Evolutionary conservation across 2,329 filamentous ascomycete genomes (phyloP).

Genomic region (Exophiala aquamarina): DNA sequence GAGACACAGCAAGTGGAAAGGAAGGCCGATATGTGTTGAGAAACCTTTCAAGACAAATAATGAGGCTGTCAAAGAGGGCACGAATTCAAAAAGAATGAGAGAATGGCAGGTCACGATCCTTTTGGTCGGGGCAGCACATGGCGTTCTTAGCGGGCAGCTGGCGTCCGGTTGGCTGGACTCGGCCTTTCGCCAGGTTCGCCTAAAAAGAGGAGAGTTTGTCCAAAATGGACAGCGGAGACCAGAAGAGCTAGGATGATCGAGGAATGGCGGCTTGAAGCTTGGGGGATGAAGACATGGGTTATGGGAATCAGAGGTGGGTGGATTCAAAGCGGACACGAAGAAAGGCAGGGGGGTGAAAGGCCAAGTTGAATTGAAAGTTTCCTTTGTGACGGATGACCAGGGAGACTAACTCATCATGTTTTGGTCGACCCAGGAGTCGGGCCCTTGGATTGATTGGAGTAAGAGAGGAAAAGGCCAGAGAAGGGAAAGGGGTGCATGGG

Average conservation of each 20-base stretch:
- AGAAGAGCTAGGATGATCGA: slow-evolving; percentile 22
- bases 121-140: slow-evolving; percentile 30
- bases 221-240: slow-evolving; percentile 24
- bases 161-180: slow-evolving; percentile 33
- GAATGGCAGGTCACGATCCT: slow-evolving; percentile 24
- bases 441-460: slow-evolving; percentile 1
- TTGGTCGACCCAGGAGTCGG: not conserved
- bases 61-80: slow-evolving; percentile 23
- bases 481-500: no score
- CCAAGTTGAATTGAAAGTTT: not conserved
- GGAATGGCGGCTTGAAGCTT: slow-evolving; percentile 17
- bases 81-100: slow-evolving; percentile 27
- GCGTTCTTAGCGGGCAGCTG: slow-evolving; percentile 31
- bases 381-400: not conserved
- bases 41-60: slow-evolving; percentile 1
- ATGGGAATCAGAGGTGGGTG: not conserved
- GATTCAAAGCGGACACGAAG: not conserved
- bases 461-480: no score
- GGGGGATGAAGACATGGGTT: not conserved
- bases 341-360: not conserved
- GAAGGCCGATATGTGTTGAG: no score
- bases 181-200: slow-evolving; percentile 31
- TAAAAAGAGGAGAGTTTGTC: slow-evolving; percentile 28
- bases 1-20: no score
- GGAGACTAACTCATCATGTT: not conserved